Conservation (phyloP, 305 asterid genomes). For the Andrographis paniculata region DNA sequence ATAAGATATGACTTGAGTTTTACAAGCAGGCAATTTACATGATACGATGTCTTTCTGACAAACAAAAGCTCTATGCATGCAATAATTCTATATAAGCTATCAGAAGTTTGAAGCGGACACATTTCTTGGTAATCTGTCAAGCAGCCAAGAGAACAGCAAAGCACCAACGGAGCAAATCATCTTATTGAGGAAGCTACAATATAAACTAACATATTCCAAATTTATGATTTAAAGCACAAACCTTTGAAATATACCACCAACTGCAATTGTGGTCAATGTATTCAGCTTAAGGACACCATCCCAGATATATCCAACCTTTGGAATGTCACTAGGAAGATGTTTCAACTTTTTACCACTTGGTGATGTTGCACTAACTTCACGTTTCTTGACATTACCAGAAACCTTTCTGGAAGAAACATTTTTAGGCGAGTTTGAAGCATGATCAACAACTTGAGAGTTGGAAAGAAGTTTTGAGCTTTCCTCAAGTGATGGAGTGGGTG, state of each 20-base stretch:
- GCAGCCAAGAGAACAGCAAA: no score
- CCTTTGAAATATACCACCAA: conserved; percentile 67
- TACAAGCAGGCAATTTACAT: no score
- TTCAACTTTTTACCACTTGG: conserved; percentile 23
- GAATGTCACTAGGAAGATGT: conserved; percentile 20
- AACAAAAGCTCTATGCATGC: no score
- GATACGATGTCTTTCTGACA: no score
- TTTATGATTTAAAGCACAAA: conserved; percentile 18
- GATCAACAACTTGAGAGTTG: conserved; percentile 23
- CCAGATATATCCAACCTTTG: conserved; percentile 51
- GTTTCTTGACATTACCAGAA: conserved; percentile 26
- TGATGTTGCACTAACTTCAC: conserved; percentile 13
- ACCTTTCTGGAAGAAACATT: conserved; percentile 31
- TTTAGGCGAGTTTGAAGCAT: conserved; percentile 32
- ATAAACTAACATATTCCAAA: neutral
- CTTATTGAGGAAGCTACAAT: neutral
- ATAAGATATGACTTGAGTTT: no score
- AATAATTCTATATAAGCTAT: no score
- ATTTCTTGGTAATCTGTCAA: no score
- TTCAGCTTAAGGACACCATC: conserved; percentile 69
- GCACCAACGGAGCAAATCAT: no score
- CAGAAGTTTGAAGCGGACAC: no score
- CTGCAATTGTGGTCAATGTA: conserved; percentile 46
- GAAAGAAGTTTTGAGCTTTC: conserved; percentile 31
- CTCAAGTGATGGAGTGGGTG: conserved; percentile 24